A percentile compares a stretch with the other conserved stretches of the same genome.
Conservation (phyloP, 768 basidiomycete genomes). For the Boletus pseudopeckii region DNA sequence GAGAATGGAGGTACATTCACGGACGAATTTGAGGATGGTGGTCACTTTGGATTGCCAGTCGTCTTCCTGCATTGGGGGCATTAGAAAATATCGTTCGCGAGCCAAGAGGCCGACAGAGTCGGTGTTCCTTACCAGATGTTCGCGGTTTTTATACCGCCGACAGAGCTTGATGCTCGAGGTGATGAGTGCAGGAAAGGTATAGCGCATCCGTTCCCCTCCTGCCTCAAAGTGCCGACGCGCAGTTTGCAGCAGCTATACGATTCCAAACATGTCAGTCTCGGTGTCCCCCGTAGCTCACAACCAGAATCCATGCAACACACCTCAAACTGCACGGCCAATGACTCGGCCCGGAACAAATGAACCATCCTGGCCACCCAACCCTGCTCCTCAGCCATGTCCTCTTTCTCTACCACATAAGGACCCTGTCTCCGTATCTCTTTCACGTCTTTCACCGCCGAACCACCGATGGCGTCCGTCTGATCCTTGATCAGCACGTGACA, state of each 20-base stretch:
- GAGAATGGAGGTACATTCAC: slow-evolving; percentile 90
- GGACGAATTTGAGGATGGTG: slow-evolving; percentile 90
- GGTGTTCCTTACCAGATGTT: slow-evolving; percentile 54
- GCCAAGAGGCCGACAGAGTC: too few relatives aligned
- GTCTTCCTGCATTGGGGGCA: slow-evolving; percentile 51
- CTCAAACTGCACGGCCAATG: slow-evolving; percentile 86
- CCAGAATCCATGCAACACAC: slow-evolving; percentile 37
- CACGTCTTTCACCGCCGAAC: slow-evolving; percentile 25
- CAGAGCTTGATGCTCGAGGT: slow-evolving; percentile 92
- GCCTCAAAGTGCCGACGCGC: slow-evolving; percentile 87
- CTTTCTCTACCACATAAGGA: slow-evolving; percentile 63
- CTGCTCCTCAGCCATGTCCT: slow-evolving; percentile 97
- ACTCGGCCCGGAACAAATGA: slow-evolving; percentile 88
- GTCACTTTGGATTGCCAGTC: slow-evolving; percentile 87
- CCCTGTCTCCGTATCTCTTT: slow-evolving; percentile 56
- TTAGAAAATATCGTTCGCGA: not conserved
- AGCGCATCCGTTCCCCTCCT: slow-evolving; percentile 93
- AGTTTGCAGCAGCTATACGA: slow-evolving; percentile 77
- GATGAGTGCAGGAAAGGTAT: slow-evolving; percentile 95
- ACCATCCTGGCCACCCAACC: slow-evolving; percentile 99
- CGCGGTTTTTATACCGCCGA: slow-evolving; percentile 81
- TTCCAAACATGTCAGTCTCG: not conserved
- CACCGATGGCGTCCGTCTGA: slow-evolving; percentile 54
- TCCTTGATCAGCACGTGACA: slow-evolving; percentile 92
- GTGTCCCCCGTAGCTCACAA: not conserved